phyloP scores from a whole-genome alignment of 169 alveolate genomes.

The Condylostoma magnum region DNA sequence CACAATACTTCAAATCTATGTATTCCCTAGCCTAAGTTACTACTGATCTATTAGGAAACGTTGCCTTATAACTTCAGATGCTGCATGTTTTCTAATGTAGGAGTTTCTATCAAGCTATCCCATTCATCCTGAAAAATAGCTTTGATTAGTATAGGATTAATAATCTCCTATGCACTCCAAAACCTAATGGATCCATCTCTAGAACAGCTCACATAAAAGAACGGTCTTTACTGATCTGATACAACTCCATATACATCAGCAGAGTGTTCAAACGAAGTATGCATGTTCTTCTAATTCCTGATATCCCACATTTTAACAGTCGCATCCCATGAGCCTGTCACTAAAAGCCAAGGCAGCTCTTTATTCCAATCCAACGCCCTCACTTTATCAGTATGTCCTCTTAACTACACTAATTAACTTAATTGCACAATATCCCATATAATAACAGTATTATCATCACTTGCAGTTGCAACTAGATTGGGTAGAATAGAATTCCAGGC shows the following conservation, averaged over 20 bases:
- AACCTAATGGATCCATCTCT: conserved; percentile 57
- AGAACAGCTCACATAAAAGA: conserved; percentile 50
- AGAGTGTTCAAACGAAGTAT: conserved; percentile 39
- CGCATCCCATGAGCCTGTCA: conserved; percentile 68
- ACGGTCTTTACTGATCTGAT: conserved; percentile 58
- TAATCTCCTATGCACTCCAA: conserved; percentile 34
- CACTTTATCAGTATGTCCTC: conserved; percentile 52
- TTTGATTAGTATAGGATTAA: neutral
- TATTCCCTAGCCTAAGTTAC: too few species aligned
- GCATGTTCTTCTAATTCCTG: conserved; percentile 33
- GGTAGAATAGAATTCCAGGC: conserved; percentile 42
- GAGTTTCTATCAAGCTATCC: neutral
- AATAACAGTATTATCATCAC: conserved; percentile 42
- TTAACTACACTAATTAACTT: conserved; percentile 8
- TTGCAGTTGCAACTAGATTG: conserved; percentile 50
- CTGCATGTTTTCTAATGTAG: neutral
- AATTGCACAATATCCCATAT: conserved; percentile 41
- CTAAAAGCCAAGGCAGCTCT: conserved; percentile 58
- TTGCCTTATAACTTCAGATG: neutral
- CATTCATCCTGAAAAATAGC: neutral
- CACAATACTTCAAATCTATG: neutral
- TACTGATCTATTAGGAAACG: neutral
- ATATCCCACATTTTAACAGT: conserved; percentile 59
- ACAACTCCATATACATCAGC: conserved; percentile 63
- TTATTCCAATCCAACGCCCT: conserved; percentile 58